Evolutionary conservation across 768 basidiomycete species (phyloP).

Genomic region (Tricholoma hemisulphureum): DNA sequence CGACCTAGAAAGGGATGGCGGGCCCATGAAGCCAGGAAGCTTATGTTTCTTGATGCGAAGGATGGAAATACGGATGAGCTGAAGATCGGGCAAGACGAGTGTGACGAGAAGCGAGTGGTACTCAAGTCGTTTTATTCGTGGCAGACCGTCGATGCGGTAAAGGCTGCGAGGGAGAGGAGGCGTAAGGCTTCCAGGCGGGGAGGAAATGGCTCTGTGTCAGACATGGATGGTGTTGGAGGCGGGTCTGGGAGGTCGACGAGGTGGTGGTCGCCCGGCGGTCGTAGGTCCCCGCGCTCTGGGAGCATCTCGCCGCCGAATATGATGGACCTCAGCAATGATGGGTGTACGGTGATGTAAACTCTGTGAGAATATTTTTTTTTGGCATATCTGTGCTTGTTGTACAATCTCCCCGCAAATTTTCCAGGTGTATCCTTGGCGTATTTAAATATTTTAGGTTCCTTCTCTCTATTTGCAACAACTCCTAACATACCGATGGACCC

Average conservation of each 20-base stretch:
- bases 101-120: slow-evolving; percentile 68
- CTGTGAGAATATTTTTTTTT: slow-evolving; percentile 7
- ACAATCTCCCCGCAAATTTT: background rate
- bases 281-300: slow-evolving; percentile 38
- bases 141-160: slow-evolving; percentile 82
- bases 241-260: slow-evolving; percentile 24
- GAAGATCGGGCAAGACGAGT: slow-evolving; percentile 76
- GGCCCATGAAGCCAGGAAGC: slow-evolving; percentile 65
- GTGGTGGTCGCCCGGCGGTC: slow-evolving; percentile 59
- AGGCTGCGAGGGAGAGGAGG: slow-evolving; percentile 62
- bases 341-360: slow-evolving; percentile 67
- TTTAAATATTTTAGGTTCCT: background rate
- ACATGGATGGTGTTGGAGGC: slow-evolving; percentile 19
- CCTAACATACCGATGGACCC: background rate
- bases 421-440: background rate
- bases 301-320: slow-evolving; percentile 48
- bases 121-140: slow-evolving; percentile 84
- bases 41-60: slow-evolving; percentile 67
- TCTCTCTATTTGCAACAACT: background rate
- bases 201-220: slow-evolving; percentile 38
- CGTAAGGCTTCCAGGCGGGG: slow-evolving; percentile 51
- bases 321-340: slow-evolving; percentile 51
- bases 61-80: slow-evolving; percentile 63
- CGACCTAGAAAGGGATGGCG: slow-evolving; percentile 76
- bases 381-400: background rate